Evolutionary conservation across 768 basidiomycete species (phyloP).

Genomic region (Erythrobasidium yunnanense): DNA sequence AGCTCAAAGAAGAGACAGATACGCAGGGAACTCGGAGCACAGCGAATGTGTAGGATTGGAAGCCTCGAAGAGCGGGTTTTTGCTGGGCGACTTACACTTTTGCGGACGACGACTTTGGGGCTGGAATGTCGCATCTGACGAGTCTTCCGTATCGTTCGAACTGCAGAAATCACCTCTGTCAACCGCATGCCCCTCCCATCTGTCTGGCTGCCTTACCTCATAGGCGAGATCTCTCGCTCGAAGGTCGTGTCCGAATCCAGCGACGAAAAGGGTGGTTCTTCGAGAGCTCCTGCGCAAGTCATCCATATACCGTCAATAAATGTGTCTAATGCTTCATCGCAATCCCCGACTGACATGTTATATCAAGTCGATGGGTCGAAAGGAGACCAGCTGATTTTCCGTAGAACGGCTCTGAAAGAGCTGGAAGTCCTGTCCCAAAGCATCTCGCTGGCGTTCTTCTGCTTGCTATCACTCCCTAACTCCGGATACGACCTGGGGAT

Average conservation of each 20-base stretch:
- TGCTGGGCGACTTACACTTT: slow-evolving; percentile 21
- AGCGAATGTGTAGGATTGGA: not conserved
- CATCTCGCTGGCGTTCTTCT: no score
- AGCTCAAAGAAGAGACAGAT: no score
- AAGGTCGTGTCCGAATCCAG: slow-evolving; percentile 26
- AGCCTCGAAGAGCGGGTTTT: not conserved
- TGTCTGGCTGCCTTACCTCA: slow-evolving; percentile 1
- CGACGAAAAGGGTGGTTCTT: slow-evolving; percentile 25
- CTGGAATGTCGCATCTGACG: slow-evolving; percentile 26
- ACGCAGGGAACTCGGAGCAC: no score
- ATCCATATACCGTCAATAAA: no score
- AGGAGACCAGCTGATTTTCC: no score
- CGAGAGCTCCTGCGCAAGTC: slow-evolving; percentile 23
- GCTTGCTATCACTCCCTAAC: no score
- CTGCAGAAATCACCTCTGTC: not conserved
- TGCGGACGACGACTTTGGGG: slow-evolving; percentile 11
- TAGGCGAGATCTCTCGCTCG: slow-evolving; percentile 22
- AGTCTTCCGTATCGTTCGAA: slow-evolving; percentile 25
- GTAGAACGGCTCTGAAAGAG: no score
- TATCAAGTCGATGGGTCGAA: no score
- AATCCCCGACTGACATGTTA: no score
- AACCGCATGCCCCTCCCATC: not conserved
- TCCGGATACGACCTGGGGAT: no score
- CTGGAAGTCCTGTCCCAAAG: no score
- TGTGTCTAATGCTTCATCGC: no score